Evolutionary conservation across 2,329 filamentous ascomycete genomes (phyloP).

Genomic region (Thielaviopsis euricoi): DNA sequence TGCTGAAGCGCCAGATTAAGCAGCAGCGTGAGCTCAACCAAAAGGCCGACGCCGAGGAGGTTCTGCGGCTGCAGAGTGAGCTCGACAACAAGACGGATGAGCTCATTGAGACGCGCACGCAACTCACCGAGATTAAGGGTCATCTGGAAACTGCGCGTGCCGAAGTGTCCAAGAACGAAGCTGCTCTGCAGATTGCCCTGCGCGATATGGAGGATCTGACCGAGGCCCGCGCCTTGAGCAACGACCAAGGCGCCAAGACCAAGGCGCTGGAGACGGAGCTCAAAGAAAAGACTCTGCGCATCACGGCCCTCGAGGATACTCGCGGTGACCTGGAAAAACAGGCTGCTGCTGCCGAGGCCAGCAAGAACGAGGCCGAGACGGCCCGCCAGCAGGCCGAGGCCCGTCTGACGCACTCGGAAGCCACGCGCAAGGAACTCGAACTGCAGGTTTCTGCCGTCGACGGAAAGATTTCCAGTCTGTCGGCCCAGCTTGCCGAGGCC

Average conservation of each 20-base stretch:
- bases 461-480: constrained; percentile 22
- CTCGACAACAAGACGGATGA: constrained; percentile 12
- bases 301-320: constrained; percentile 25
- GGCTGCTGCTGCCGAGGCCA: constrained; percentile 9
- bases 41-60: constrained; percentile 61
- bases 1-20: constrained; percentile 81
- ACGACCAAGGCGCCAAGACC: constrained; percentile 13
- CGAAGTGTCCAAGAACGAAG: constrained; percentile 15
- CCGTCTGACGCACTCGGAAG: constrained; percentile 8
- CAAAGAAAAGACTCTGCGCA: constrained; percentile 19
- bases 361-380: constrained; percentile 10
- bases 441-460: constrained; percentile 15
- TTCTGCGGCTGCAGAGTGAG: constrained; percentile 18
- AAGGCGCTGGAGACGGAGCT: constrained; percentile 25
- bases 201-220: constrained; percentile 13
- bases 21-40: constrained; percentile 87
- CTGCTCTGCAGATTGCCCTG: constrained; percentile 16
- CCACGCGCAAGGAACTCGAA: constrained; percentile 12
- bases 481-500: constrained; percentile 20
- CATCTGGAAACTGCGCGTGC: constrained; percentile 11
- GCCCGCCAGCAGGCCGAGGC: constrained; percentile 11
- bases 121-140: constrained; percentile 12
- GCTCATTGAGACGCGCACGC: constrained; percentile 11
- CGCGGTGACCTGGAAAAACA: constrained; percentile 12
- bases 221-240: constrained; percentile 11